These are phyloP conservation scores for Hypoxylon sp. DNA, from an alignment of 2,329 filamentous ascomycete genomes.

Conservation along the genomic window DNA sequence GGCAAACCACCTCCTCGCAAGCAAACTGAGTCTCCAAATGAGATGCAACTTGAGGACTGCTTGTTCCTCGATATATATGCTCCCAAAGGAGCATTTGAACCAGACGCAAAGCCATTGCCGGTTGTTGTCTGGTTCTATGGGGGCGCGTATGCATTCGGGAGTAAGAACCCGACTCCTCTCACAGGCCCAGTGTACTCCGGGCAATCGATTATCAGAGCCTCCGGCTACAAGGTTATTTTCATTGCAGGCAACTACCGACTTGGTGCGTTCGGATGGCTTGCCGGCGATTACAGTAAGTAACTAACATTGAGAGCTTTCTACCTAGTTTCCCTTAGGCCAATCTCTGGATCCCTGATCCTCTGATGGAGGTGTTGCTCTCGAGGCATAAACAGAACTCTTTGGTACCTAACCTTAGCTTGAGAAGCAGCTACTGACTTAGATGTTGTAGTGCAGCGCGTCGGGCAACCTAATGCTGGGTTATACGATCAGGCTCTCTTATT, in stretches of 20 bases:
- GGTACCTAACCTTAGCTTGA: no score
- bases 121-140: constrained; percentile 64
- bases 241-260: constrained; percentile 65
- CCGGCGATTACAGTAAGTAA: constrained; percentile 56
- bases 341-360: no score
- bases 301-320: no score
- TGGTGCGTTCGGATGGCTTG: constrained; percentile 65
- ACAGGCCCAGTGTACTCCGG: constrained; percentile 55
- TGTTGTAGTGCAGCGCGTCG: constrained; percentile 56
- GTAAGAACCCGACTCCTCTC: constrained; percentile 50
- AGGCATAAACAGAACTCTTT: no score
- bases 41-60: neutral
- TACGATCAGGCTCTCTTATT: constrained; percentile 58
- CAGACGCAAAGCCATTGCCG: constrained; percentile 54
- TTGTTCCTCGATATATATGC: constrained; percentile 2
- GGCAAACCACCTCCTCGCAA: neutral
- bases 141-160: constrained; percentile 61
- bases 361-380: no score
- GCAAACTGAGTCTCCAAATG: neutral
- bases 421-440: no score
- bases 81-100: neutral
- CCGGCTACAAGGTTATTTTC: constrained; percentile 60
- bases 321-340: no score
- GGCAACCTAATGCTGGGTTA: constrained; percentile 60
- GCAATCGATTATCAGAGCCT: constrained; percentile 54